Evolutionary conservation across 2,329 filamentous ascomycete species (phyloP).

Genomic region (Curvularia verruculosa): DNA sequence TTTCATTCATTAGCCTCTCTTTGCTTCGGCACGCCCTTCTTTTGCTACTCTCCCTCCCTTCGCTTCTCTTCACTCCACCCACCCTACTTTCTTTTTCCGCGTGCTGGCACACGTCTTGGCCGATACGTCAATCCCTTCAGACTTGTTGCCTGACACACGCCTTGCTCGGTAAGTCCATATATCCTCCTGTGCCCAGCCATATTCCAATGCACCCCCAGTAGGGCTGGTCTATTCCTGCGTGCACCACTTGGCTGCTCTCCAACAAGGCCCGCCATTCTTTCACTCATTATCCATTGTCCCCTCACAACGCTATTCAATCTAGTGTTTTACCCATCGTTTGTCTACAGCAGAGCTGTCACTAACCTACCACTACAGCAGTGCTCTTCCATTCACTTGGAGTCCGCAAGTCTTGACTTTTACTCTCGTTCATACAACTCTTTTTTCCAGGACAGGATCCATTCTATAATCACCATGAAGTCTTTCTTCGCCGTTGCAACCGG

Average conservation of each 20-base stretch:
- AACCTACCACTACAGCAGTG: constrained; percentile 32
- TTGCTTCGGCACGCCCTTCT: constrained; percentile 17
- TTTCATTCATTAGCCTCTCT: constrained; percentile 40
- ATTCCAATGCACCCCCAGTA: not conserved
- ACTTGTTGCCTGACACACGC: constrained; percentile 33
- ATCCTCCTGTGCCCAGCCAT: not conserved
- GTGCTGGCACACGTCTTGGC: constrained; percentile 52
- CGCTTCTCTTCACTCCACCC: constrained; percentile 18
- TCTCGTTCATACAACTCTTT: constrained; percentile 15
- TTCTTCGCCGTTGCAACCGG: constrained; percentile 34
- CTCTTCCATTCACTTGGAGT: constrained; percentile 29
- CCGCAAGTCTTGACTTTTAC: constrained; percentile 24
- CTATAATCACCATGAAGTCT: constrained; percentile 41
- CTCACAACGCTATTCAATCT: constrained; percentile 2
- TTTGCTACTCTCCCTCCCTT: not conserved
- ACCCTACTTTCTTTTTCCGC: constrained; percentile 22
- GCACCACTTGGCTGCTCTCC: no score
- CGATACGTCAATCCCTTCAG: constrained; percentile 36
- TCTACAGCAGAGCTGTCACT: constrained; percentile 20
- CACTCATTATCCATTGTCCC: constrained; percentile 14
- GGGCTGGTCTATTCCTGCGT: constrained; percentile 10
- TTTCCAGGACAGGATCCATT: constrained; percentile 33
- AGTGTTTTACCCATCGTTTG: constrained; percentile 15
- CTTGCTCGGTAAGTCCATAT: constrained; percentile 16
- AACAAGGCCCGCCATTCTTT: not conserved